phyloP scores from a whole-genome alignment of 331 rosid genomes.

The Pyracantha coccinea region DNA sequence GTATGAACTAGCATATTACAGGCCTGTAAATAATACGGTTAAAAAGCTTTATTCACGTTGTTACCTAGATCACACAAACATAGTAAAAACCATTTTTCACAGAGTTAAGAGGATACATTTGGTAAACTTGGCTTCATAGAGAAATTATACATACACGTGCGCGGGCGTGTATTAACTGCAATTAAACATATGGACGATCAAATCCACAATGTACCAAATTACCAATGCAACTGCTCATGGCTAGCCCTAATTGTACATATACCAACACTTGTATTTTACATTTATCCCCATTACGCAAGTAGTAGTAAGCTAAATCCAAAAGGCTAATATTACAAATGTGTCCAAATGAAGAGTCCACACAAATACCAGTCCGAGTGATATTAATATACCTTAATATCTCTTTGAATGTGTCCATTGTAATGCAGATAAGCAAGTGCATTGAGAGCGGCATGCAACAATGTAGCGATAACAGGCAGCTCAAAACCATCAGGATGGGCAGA shows the following conservation, averaged over 20 bases:
- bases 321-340: neutral
- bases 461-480: conserved; percentile 13
- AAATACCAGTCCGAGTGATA: neutral
- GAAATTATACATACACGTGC: neutral
- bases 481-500: conserved; percentile 22
- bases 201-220: neutral
- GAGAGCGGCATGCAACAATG: conserved; percentile 16
- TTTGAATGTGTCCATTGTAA: conserved; percentile 21
- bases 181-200: neutral
- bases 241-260: neutral
- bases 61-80: too few relatives aligned
- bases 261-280: neutral
- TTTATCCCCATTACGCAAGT: neutral
- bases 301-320: neutral
- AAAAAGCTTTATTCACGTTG: neutral
- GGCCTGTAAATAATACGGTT: conserved; percentile 10
- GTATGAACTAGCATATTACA: conserved; percentile 20
- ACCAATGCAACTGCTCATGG: neutral
- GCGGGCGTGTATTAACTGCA: neutral
- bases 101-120: neutral
- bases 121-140: neutral
- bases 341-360: conserved; percentile 5
- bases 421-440: conserved; percentile 22
- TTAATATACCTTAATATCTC: conserved; percentile 22
- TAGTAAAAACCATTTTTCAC: too few relatives aligned